Percentiles rank a stretch among this genome's conserved stretches.
Conservation (phyloP, 2,329 filamentous ascomycete genomes). For the Penicillium sp. region DNA sequence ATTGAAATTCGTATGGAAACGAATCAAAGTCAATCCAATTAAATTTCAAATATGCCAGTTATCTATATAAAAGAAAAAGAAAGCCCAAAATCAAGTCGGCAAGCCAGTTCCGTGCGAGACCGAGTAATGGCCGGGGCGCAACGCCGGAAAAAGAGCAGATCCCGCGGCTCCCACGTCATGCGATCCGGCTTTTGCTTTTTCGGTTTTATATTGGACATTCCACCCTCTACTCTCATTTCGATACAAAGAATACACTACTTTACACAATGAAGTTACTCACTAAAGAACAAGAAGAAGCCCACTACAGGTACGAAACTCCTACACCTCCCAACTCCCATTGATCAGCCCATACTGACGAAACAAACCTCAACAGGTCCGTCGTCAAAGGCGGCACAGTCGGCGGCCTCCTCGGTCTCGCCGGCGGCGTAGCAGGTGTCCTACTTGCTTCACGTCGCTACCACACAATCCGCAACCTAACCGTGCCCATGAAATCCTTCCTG, state of each 20-base stretch:
- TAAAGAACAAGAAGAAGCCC: conserved; percentile 83
- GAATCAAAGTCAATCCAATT: background rate
- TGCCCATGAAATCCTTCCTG: conserved; percentile 90
- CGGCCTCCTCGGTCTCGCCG: conserved; percentile 63
- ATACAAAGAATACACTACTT: background rate
- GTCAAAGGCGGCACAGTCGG: conserved; percentile 76
- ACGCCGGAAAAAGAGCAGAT: conserved; percentile 19
- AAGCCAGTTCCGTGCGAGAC: conserved; percentile 8
- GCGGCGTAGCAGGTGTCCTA: conserved; percentile 67
- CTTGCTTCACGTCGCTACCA: conserved; percentile 68
- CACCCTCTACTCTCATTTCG: background rate
- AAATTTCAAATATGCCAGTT: background rate
- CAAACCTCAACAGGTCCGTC: conserved; percentile 54
- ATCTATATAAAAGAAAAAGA: background rate
- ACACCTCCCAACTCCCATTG: background rate
- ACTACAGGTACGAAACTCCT: conserved; percentile 64
- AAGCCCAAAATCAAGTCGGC: background rate
- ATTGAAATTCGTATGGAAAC: background rate
- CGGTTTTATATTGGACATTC: conserved; percentile 8
- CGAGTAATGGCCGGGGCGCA: conserved; percentile 8
- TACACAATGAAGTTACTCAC: conserved; percentile 86
- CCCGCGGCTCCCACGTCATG: conserved; percentile 26
- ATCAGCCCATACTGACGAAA: conserved; percentile 16
- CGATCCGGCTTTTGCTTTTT: conserved; percentile 22
- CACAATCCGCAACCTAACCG: conserved; percentile 74